Percentiles rank a stretch among this genome's conserved stretches.
Evolutionary conservation across 2,329 filamentous ascomycete genomes (phyloP).

Genomic region (Leptographium galeiforme): DNA sequence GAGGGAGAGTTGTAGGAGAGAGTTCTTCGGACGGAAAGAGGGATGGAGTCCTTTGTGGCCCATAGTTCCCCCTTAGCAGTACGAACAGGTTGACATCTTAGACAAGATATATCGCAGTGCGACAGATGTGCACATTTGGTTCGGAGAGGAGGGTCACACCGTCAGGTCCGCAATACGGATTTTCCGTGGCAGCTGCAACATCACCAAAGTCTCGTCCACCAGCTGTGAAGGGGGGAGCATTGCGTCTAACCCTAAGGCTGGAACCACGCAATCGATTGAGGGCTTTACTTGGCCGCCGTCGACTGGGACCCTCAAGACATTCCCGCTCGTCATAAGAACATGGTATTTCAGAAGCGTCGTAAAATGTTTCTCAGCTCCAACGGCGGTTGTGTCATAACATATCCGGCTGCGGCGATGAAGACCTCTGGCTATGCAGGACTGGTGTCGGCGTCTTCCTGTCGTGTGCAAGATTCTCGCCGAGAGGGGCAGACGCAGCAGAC

Average conservation of each 20-base stretch:
- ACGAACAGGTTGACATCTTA: no score
- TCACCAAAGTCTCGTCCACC: background rate
- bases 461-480: no score
- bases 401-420: no score
- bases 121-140: conserved; percentile 4
- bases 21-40: no score
- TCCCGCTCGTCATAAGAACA: background rate
- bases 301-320: background rate
- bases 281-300: background rate
- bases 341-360: background rate
- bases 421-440: no score
- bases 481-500: no score
- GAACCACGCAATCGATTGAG: background rate
- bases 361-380: background rate
- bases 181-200: background rate
- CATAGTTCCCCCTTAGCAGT: no score
- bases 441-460: no score
- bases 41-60: no score
- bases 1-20: no score
- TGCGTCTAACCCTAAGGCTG: background rate
- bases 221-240: background rate
- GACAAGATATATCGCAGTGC: conserved; percentile 4
- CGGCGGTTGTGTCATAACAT: no score
- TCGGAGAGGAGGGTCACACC: background rate
- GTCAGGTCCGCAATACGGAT: background rate